Evolutionary conservation across 2,329 filamentous ascomycete species (phyloP), one percentile per base, ranked within the genome.

Genomic region (Paraconiothyrium brasiliense): DNA sequence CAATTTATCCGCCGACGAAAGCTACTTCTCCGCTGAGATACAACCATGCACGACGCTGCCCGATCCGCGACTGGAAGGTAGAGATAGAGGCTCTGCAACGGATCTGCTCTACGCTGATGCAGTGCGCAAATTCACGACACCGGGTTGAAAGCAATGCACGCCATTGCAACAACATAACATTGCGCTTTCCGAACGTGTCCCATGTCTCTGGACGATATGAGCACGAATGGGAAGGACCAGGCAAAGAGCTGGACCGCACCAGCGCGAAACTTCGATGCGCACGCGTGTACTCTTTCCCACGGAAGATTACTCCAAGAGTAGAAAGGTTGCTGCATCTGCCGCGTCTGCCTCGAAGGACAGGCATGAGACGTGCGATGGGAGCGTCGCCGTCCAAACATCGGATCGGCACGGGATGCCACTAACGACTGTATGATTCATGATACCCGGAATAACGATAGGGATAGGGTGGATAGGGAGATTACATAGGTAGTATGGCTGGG

Each of bases 101-200:
- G 67, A 69, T 52, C 41, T 69, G 11, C 54, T 69, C 3, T 69
- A 69, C 50, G 67, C 67, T 1, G 64, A 69, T 56, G 64, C 61
- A 1, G 52, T 67, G 5, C 41, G 64, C 16, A 58, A 46, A 56
- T 65, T 69, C 14, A 64, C 65, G 22, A 63, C 54, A 14, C 58
- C 61, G 3, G 58, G 61, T 41, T 63, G 61, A 63, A 60, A 20
- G 14, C 32, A 24, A 51, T 14, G 9, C 37, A 50, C 46, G 22
- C 34, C 44, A 58, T 44, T 58, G 11, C 46, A 32, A 50, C 16
- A 30, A 50, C 20, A 22, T 14, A 32, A 27, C 13, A 4, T 20
- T 16, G 10, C 48, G 35, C 30, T 16, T 20, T 50, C 30, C 9
- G n/a, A n/a, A n/a, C n/a, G n/a, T n/a, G n/a, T n/a, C n/a, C n/a